Percentiles rank a stretch among this genome's conserved stretches.
Evolutionary conservation across 2,329 filamentous ascomycete species (phyloP).

Genomic region (Fusarium nurragi): DNA sequence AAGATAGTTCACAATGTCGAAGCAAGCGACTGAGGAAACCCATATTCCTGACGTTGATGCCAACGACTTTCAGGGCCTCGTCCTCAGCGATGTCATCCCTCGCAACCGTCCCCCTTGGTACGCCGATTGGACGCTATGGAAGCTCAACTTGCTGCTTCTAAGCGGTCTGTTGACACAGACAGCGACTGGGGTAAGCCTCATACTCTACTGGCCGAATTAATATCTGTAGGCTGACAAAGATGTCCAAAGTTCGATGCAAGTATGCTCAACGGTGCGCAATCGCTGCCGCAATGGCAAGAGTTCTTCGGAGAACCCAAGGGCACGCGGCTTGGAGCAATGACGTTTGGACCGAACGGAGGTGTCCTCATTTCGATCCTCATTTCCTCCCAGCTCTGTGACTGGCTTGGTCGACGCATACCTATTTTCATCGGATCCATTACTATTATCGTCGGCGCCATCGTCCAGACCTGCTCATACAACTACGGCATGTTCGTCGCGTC

Average conservation of each 20-base stretch:
- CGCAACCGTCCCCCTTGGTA: constrained; percentile 38
- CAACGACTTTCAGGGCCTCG: constrained; percentile 39
- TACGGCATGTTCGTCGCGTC: constrained; percentile 50
- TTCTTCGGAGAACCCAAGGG: constrained; percentile 46
- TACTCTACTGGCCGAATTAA: fast-evolving
- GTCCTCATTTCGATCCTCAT: constrained; percentile 41
- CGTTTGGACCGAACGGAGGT: constrained; percentile 39
- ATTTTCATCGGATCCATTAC: constrained; percentile 43
- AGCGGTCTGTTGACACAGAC: constrained; percentile 47
- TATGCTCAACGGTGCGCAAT: constrained; percentile 50
- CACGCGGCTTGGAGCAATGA: constrained; percentile 46
- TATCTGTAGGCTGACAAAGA: too few species aligned
- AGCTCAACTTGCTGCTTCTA: constrained; percentile 48
- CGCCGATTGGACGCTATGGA: constrained; percentile 36
- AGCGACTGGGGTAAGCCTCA: constrained; percentile 44
- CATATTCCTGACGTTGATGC: constrained; percentile 18
- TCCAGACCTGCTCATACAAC: constrained; percentile 46
- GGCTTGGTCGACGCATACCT: constrained; percentile 41
- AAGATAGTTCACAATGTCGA: constrained; percentile 5
- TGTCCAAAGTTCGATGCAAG: constrained; percentile 36
- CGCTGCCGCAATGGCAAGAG: constrained; percentile 45
- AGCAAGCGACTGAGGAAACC: constrained; percentile 18
- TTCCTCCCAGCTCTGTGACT: constrained; percentile 44
- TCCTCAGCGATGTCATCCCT: constrained; percentile 40
- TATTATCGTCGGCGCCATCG: constrained; percentile 44